Conservation (phyloP, 2,329 filamentous ascomycete genomes). For the Fusarium multiceps region DNA sequence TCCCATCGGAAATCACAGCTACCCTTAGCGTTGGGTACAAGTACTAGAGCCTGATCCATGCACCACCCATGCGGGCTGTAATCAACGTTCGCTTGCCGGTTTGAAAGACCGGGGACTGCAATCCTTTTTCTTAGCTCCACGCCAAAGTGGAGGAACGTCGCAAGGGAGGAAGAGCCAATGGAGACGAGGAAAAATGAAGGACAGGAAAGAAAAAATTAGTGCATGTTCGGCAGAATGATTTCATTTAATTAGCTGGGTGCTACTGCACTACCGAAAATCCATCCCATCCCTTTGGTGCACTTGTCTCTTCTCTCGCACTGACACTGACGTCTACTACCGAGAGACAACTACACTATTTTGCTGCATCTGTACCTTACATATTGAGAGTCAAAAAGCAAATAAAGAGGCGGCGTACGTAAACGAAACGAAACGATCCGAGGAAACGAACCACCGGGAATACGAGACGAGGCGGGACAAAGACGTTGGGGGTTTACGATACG, state of each 20-base stretch:
- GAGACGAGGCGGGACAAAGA: neutral
- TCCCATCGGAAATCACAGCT: neutral
- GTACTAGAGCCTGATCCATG: neutral
- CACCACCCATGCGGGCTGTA: constrained; percentile 2
- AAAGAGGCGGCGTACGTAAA: neutral
- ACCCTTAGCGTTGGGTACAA: neutral
- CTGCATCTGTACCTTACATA: neutral
- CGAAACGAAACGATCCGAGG: neutral
- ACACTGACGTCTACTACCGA: neutral
- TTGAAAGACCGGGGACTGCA: constrained; percentile 1
- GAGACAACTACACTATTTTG: neutral
- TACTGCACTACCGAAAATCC: neutral
- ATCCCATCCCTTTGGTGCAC: neutral
- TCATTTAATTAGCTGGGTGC: constrained; percentile 1
- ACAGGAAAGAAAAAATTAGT: neutral
- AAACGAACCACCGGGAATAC: neutral
- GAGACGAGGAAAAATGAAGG: neutral
- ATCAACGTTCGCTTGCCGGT: neutral
- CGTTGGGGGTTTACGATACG: neutral
- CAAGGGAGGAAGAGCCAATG: neutral
- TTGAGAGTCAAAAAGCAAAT: neutral
- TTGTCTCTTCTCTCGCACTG: constrained; percentile 2
- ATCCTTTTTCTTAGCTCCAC: neutral
- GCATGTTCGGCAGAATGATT: neutral
- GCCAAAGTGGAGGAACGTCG: neutral